Evolutionary conservation across 495 filamentous ascomycete genomes (phyloP).

Genomic region (Penicillium arizonense): DNA sequence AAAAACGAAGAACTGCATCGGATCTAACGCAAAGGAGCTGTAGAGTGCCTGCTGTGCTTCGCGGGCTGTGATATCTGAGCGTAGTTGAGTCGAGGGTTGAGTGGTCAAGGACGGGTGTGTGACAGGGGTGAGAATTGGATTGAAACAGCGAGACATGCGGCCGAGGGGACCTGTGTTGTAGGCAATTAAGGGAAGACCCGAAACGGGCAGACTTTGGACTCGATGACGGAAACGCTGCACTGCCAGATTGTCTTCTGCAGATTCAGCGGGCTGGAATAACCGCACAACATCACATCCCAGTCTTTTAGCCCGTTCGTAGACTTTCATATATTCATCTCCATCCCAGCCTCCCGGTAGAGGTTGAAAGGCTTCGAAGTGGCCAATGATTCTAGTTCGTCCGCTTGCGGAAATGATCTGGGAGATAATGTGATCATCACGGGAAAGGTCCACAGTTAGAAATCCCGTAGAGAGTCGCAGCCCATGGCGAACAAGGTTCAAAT

Average conservation of each 20-base stretch:
- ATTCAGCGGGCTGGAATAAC: constrained; percentile 38
- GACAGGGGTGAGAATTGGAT: constrained; percentile 63
- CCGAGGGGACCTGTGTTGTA: constrained; percentile 71
- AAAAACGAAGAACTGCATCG: constrained; percentile 44
- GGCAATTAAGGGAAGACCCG: constrained; percentile 56
- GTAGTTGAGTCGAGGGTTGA: constrained; percentile 20
- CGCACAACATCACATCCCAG: constrained; percentile 51
- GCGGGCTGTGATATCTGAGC: constrained; percentile 39
- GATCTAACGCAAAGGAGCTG: constrained; percentile 56
- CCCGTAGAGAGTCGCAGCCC: constrained; percentile 69
- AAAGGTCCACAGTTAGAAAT: constrained; percentile 66
- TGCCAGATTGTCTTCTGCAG: constrained; percentile 41
- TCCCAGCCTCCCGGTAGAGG: constrained; percentile 45
- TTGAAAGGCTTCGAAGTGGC: constrained; percentile 53
- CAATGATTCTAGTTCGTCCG: constrained; percentile 67
- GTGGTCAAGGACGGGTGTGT: constrained; percentile 30
- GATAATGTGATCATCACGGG: constrained; percentile 52
- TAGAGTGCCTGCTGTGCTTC: constrained; percentile 46
- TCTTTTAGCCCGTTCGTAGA: constrained; percentile 43
- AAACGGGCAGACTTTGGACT: constrained; percentile 25
- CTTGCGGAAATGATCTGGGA: constrained; percentile 52
- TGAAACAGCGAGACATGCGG: constrained; percentile 61
- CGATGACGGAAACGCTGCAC: constrained; percentile 38
- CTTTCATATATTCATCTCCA: constrained; percentile 28
- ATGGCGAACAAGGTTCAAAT: constrained; percentile 61